Percentiles rank a stretch among this genome's conserved stretches.
These are phyloP conservation scores for Pilasporangium apinafurcum DNA, from an alignment of 352 stramenopile species.

Conservation along the genomic window DNA sequence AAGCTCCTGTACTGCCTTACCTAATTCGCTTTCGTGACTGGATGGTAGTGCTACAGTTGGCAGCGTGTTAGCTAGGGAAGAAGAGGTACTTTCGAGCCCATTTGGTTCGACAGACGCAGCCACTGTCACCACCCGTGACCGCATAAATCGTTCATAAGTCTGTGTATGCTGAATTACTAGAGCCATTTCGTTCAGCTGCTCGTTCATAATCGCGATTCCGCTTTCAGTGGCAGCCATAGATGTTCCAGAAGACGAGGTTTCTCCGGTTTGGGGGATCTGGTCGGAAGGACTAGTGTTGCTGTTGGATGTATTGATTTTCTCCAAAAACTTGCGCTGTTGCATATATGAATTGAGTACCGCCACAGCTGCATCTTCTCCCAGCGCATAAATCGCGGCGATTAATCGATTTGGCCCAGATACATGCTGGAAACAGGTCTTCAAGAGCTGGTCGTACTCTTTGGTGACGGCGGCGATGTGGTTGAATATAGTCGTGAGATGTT, in stretches of 20 bases:
- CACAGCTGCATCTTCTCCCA: constrained; percentile 51
- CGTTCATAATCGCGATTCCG: constrained; percentile 66
- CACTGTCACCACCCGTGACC: constrained; percentile 34
- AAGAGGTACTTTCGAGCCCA: background rate
- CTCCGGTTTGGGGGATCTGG: background rate
- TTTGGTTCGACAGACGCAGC: constrained; percentile 2
- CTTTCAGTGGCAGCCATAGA: constrained; percentile 22
- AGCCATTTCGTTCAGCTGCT: constrained; percentile 83
- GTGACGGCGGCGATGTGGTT: constrained; percentile 62
- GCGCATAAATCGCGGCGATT: constrained; percentile 41
- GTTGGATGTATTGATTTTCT: constrained; percentile 40
- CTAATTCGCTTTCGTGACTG: constrained; percentile 69
- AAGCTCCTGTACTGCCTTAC: constrained; percentile 77
- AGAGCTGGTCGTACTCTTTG: constrained; percentile 55
- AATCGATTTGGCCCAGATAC: constrained; percentile 49
- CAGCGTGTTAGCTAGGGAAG: no score
- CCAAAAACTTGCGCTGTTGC: constrained; percentile 60
- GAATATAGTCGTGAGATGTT: constrained; percentile 67
- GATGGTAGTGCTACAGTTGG: constrained; percentile 40
- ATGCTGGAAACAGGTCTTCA: constrained; percentile 40
- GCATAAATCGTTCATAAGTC: constrained; percentile 87
- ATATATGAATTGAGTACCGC: constrained; percentile 69
- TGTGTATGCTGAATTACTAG: constrained; percentile 85
- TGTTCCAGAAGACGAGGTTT: constrained; percentile 2
- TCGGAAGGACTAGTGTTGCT: constrained; percentile 4